phyloP scores from a whole-genome alignment of 768 basidiomycete species.

The Chalciporus sphaerocephalus region DNA sequence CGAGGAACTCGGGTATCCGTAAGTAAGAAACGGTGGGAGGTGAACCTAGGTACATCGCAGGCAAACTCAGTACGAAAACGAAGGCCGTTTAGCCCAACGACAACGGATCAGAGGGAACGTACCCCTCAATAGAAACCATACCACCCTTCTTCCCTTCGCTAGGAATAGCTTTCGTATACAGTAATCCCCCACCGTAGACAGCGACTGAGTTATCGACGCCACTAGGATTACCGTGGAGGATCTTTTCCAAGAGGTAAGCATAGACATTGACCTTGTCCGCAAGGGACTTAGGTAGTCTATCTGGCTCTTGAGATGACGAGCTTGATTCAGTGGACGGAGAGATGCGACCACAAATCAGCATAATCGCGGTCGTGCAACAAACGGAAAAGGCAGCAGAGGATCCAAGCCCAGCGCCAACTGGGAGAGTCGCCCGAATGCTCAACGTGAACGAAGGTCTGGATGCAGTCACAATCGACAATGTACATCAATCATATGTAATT shows the following conservation, averaged over 20 bases:
- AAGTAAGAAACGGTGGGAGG: conserved; percentile 82
- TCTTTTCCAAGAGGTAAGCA: conserved; percentile 94
- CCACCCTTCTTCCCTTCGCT: conserved; percentile 63
- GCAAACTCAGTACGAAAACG: conserved; percentile 10
- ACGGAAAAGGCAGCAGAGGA: conserved; percentile 95
- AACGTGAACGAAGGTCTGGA: conserved; percentile 74
- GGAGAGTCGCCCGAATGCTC: conserved; percentile 80
- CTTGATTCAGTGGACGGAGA: conserved; percentile 21
- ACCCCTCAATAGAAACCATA: conserved; percentile 86
- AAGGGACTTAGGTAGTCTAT: conserved; percentile 55
- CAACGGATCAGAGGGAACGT: conserved; percentile 26
- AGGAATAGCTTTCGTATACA: conserved; percentile 71
- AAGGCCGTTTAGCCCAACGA: background rate
- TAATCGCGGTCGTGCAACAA: conserved; percentile 75
- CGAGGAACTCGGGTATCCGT: conserved; percentile 91
- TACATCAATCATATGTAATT: conserved; percentile 14
- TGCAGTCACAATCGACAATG: background rate
- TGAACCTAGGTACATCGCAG: conserved; percentile 55
- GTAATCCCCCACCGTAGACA: conserved; percentile 87
- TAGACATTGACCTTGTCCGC: conserved; percentile 86
- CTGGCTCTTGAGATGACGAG: conserved; percentile 35
- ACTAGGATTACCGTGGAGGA: conserved; percentile 94
- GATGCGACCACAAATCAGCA: conserved; percentile 73
- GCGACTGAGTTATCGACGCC: conserved; percentile 96
- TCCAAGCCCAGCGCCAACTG: conserved; percentile 92